Evolutionary conservation across 805 yeast species (phyloP).

Genomic region (Wickerhamiella vanderwaltii): DNA sequence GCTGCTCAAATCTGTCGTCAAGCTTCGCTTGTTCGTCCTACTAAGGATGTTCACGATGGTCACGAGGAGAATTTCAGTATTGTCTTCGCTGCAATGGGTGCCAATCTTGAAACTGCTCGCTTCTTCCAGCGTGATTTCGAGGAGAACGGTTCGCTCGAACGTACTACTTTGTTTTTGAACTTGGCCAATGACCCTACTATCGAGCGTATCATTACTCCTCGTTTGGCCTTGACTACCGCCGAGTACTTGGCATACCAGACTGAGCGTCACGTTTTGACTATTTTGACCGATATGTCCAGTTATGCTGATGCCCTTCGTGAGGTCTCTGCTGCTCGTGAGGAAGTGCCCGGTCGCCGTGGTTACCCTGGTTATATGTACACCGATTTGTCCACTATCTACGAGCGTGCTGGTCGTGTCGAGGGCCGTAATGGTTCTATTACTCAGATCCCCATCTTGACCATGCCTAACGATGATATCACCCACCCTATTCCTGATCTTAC

Average conservation of each 20-base stretch:
- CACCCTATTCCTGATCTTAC: slow-evolving; percentile 99
- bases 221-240: slow-evolving; percentile 96
- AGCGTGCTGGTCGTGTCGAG: slow-evolving; percentile 99
- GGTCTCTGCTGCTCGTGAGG: slow-evolving; percentile 99
- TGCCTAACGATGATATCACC: slow-evolving; percentile 99
- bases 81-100: slow-evolving; percentile 99
- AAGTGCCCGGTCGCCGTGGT: slow-evolving; percentile 99
- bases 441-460: slow-evolving; percentile 95
- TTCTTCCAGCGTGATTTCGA: slow-evolving; percentile 99
- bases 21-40: slow-evolving; percentile 98
- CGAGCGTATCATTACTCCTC: slow-evolving; percentile 98
- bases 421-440: slow-evolving; percentile 99
- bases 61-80: slow-evolving; percentile 99
- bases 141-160: slow-evolving; percentile 96
- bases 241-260: slow-evolving; percentile 98
- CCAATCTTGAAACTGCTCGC: slow-evolving; percentile 93
- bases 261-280: slow-evolving; percentile 96
- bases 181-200: slow-evolving; percentile 99
- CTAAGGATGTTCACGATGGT: slow-evolving; percentile 98
- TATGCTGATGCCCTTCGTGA: slow-evolving; percentile 99
- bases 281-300: slow-evolving; percentile 98
- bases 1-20: slow-evolving; percentile 99
- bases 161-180: slow-evolving; percentile 92
- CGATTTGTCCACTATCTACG: slow-evolving; percentile 96
- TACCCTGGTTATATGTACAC: slow-evolving; percentile 99